phyloP scores from a whole-genome alignment of 768 basidiomycete species.

The Hygrocybe coccinea region DNA sequence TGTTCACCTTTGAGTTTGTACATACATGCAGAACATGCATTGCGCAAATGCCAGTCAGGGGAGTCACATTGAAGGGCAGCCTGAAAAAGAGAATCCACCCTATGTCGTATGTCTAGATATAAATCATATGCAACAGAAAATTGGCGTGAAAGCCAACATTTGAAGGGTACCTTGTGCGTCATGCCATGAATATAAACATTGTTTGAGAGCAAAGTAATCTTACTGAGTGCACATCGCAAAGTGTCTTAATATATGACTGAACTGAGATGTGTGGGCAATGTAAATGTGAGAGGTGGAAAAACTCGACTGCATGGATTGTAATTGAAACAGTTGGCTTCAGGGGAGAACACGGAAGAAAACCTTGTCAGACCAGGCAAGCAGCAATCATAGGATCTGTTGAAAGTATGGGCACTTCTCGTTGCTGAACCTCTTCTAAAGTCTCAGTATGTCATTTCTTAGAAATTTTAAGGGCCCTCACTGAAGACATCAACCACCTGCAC shows the following conservation, averaged over 20 bases:
- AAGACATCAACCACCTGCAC: not conserved
- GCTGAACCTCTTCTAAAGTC: not conserved
- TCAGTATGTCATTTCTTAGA: no score
- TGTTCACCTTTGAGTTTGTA: slow-evolving; percentile 13
- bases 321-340: slow-evolving; percentile 16
- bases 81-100: slow-evolving; percentile 12
- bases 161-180: slow-evolving; percentile 10
- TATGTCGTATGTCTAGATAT: slow-evolving; percentile 15
- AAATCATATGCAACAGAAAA: slow-evolving; percentile 25
- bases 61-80: slow-evolving; percentile 18
- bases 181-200: not conserved
- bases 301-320: slow-evolving; percentile 18
- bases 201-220: not conserved
- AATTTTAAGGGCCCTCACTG: no score
- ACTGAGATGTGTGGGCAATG: slow-evolving; percentile 23
- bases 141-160: slow-evolving; percentile 13
- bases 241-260: slow-evolving; percentile 25
- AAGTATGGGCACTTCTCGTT: no score
- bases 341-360: slow-evolving; percentile 24
- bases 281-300: slow-evolving; percentile 19
- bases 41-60: slow-evolving; percentile 21
- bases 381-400: no score
- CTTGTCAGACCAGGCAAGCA: slow-evolving; percentile 17
- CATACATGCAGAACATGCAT: slow-evolving; percentile 27
- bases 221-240: slow-evolving; percentile 27